These are phyloP conservation scores for Aureobasidium subglaciale DNA, from an alignment of 2,329 filamentous ascomycete genomes.

Conservation along the genomic window DNA sequence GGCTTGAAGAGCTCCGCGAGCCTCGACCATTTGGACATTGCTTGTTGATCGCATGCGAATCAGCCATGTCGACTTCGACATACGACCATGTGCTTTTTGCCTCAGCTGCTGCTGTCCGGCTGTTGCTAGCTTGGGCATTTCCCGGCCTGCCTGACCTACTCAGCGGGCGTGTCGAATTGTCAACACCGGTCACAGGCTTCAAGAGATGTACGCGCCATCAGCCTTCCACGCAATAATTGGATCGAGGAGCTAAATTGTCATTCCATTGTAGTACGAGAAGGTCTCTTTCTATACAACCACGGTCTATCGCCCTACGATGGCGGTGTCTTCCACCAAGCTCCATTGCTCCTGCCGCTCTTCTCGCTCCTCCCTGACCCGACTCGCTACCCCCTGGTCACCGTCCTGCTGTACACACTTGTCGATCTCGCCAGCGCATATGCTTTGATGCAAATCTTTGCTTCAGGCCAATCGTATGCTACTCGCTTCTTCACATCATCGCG, in stretches of 20 bases:
- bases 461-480: conserved; percentile 68
- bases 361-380: conserved; percentile 70
- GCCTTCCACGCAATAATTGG: not conserved
- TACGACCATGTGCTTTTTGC: conserved; percentile 52
- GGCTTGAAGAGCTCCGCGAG: not conserved
- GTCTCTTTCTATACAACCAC: conserved; percentile 89
- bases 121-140: conserved; percentile 73
- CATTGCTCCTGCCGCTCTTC: conserved; percentile 84
- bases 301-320: conserved; percentile 97
- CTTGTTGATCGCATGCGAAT: not conserved
- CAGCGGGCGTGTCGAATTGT: conserved; percentile 88
- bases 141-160: conserved; percentile 77
- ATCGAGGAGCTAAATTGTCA: not conserved
- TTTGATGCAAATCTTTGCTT: conserved; percentile 70
- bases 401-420: conserved; percentile 70
- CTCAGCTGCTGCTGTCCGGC: conserved; percentile 68
- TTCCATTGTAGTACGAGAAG: conserved; percentile 67
- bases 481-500: conserved; percentile 72
- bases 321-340: conserved; percentile 74
- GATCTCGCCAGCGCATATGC: conserved; percentile 79
- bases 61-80: conserved; percentile 8
- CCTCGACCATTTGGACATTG: not conserved
- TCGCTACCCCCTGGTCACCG: conserved; percentile 59
- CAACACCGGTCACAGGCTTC: conserved; percentile 95
- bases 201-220: conserved; percentile 66